Evolutionary conservation across 306 rosid species (phyloP).

Genomic region (Ormosia emarginata): DNA sequence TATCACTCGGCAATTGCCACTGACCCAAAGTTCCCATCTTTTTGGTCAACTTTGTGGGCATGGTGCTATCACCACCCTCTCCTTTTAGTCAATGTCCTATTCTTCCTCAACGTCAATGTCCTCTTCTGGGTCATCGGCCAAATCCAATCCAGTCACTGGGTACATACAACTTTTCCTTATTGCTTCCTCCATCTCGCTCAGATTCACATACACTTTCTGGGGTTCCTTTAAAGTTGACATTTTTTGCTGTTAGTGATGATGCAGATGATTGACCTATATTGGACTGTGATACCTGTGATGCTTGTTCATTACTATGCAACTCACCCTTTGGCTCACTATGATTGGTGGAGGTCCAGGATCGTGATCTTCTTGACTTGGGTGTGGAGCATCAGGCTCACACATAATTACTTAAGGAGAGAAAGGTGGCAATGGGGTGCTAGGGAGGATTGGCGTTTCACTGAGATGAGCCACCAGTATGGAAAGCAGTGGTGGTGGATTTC

Average conservation of each 20-base stretch:
- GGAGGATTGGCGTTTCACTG: conserved; percentile 94
- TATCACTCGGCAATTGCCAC: neutral
- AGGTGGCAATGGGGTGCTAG: conserved; percentile 89
- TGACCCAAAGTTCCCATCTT: conserved; percentile 9
- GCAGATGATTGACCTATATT: conserved; percentile 91
- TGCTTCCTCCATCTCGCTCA: neutral
- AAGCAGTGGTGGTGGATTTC: conserved; percentile 91
- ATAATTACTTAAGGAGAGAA: conserved; percentile 87
- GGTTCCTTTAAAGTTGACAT: conserved; percentile 11
- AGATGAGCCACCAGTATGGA: conserved; percentile 70
- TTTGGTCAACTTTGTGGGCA: conserved; percentile 44
- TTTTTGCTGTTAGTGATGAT: conserved; percentile 22
- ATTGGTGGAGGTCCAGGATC: conserved; percentile 67
- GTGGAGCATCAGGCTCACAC: conserved; percentile 77
- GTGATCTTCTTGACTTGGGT: conserved; percentile 64
- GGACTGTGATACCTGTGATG: conserved; percentile 92
- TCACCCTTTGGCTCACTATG: conserved; percentile 66
- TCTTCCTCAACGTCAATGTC: conserved; percentile 82
- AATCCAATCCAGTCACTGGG: conserved; percentile 81
- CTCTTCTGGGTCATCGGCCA: conserved; percentile 87
- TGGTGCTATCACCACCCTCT: conserved; percentile 92
- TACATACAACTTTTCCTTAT: neutral
- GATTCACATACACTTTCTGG: neutral
- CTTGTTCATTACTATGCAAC: conserved; percentile 65
- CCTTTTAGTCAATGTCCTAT: conserved; percentile 60